Evolutionary conservation across 495 filamentous ascomycete genomes (phyloP), one percentile per base, ranked within the genome.

Genomic region (Aspergillus avenaceus): DNA sequence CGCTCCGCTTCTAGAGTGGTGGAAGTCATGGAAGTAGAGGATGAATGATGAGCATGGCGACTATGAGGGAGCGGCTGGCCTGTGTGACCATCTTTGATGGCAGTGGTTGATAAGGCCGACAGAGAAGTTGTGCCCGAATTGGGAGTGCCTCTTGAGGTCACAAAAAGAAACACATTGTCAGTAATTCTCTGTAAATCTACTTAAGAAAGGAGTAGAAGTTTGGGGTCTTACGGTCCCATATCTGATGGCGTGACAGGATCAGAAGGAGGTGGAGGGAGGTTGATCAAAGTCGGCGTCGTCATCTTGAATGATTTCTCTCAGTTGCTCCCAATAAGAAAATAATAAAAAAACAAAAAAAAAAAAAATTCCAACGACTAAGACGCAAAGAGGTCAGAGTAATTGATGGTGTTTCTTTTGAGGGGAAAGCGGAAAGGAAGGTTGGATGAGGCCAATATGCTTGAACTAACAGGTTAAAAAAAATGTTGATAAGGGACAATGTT

Each of bases 21-120:
- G 6, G 84, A 87, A 6, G 77, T 72, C 21, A 72, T 76, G 14
- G 76, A 74, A 13, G 70, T 56, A 19, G 74, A 71, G 9, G 75
- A 75, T n/a, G 68, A 64, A 11, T 72, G 67, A 44, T 76, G 74
- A 1, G 69, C 61, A 62, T 87, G 84, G 49, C 82, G 82, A 42
- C 73, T 70, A 45, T 79, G 78, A 52, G 73, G 67, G 41, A 72
- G 67, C 12, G 67, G 71, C 50, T 88, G 81, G 60, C 91, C 91
- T 50, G 86, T 85, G 55, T 95, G 89, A 50, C 91, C 91, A 58
- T 96, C 91, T 70, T 95, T 96, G 74, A 93, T 93, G 41, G 91
- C 91, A 5, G 89, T 91, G 23, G 91, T 96, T 16, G 87, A 92
- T 26, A 96, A 78, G 11, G 87, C 84, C 16, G 88, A 93, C 51